Evolutionary conservation across 257 asterid genomes (phyloP).

Genomic region (Solanum peruvianum): DNA sequence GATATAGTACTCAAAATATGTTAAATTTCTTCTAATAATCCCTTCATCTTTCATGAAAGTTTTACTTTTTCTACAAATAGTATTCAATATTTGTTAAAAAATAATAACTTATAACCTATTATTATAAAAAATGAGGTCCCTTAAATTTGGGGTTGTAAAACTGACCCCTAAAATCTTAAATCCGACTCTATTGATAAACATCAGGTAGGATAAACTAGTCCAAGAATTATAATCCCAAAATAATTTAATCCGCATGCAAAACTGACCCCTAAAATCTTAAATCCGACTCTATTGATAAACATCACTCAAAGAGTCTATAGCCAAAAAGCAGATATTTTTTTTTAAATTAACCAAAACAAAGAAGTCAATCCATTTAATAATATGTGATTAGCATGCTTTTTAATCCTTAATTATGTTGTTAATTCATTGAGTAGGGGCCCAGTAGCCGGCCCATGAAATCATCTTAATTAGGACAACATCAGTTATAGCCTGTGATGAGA

Average conservation of each 20-base stretch:
- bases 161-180: not conserved
- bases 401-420: slow-evolving; percentile 15
- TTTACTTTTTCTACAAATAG: too few species aligned
- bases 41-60: too few species aligned
- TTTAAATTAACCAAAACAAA: not conserved
- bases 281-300: not conserved
- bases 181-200: not conserved
- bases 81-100: too few species aligned
- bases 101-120: too few species aligned
- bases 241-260: not conserved
- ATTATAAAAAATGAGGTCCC: too few species aligned
- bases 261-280: not conserved
- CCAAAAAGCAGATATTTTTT: not conserved
- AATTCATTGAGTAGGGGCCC: slow-evolving; percentile 34
- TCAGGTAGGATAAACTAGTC: not conserved
- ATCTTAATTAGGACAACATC: slow-evolving; percentile 30
- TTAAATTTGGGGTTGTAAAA: not conserved
- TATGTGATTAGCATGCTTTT: not conserved
- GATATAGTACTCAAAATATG: too few species aligned
- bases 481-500: slow-evolving; percentile 15
- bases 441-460: slow-evolving; percentile 74
- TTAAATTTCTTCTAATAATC: too few species aligned
- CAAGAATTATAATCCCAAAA: not conserved
- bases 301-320: not conserved
- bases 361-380: not conserved